These are phyloP conservation scores for Fomitopsis palustris DNA, from an alignment of 1,284 basidiomycete genomes.

Conservation along the genomic window DNA sequence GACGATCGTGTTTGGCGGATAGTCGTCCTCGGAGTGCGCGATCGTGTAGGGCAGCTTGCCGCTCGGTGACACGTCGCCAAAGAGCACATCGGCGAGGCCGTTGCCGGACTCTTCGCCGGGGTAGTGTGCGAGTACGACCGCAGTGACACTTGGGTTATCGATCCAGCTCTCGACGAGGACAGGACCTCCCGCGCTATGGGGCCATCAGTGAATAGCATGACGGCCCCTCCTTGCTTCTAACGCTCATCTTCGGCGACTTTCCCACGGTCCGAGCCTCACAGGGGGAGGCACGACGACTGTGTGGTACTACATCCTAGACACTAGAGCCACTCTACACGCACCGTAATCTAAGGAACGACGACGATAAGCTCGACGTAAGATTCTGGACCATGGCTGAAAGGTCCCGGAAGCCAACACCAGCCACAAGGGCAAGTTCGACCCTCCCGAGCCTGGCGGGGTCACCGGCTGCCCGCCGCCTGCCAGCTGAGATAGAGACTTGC, in stretches of 20 bases:
- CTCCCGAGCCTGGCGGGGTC: too few relatives aligned
- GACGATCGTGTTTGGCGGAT: conserved; percentile 31
- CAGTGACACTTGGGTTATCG: conserved; percentile 33
- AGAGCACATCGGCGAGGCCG: conserved; percentile 44
- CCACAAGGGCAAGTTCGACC: too few relatives aligned
- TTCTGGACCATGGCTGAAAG: too few relatives aligned
- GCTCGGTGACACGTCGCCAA: conserved; percentile 44
- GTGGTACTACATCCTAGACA: not conserved
- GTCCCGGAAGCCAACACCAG: too few relatives aligned
- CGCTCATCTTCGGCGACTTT: not conserved
- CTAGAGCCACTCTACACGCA: not conserved
- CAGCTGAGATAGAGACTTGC: not conserved
- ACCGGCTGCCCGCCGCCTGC: too few relatives aligned
- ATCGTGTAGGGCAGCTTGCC: conserved; percentile 79
- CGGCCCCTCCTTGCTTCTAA: too few relatives aligned
- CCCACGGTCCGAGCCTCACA: not conserved
- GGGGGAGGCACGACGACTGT: not conserved
- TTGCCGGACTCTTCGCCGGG: conserved; percentile 57
- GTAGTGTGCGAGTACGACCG: conserved; percentile 17
- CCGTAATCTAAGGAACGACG: not conserved
- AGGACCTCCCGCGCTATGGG: conserved; percentile 37
- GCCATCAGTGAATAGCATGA: not conserved
- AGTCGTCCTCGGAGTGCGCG: conserved; percentile 63
- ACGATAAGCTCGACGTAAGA: too few relatives aligned
- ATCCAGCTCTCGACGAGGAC: conserved; percentile 47